These are phyloP conservation scores for Metschnikowia henanensis DNA, from an alignment of 805 yeast species.

Conservation along the genomic window DNA sequence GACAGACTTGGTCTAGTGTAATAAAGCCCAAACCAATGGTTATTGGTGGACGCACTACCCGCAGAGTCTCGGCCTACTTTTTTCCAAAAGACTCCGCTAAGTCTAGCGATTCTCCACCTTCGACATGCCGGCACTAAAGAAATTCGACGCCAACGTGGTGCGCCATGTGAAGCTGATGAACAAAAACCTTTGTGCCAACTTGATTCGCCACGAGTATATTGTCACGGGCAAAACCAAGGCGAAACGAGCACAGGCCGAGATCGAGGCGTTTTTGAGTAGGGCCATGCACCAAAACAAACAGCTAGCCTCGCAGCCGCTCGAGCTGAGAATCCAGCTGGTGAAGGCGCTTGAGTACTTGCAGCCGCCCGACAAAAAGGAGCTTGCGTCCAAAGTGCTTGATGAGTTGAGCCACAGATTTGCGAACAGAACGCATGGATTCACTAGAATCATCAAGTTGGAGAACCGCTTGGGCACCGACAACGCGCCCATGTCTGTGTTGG, in stretches of 20 bases:
- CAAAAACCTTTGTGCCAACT: constrained; percentile 43
- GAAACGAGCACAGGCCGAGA: constrained; percentile 42
- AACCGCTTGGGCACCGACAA: constrained; percentile 81
- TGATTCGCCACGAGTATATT: constrained; percentile 44
- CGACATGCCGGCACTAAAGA: constrained; percentile 42
- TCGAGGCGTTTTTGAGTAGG: constrained; percentile 37
- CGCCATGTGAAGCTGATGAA: constrained; percentile 45
- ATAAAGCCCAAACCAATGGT: too few relatives aligned
- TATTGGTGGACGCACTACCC: too few relatives aligned
- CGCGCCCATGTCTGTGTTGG: constrained; percentile 87
- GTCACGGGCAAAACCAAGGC: constrained; percentile 46
- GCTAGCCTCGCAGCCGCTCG: constrained; percentile 16
- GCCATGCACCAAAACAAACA: constrained; percentile 29
- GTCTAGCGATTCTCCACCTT: too few relatives aligned
- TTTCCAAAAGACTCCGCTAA: too few relatives aligned
- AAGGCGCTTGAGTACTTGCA: constrained; percentile 26
- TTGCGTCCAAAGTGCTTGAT: constrained; percentile 57
- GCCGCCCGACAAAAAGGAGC: constrained; percentile 27
- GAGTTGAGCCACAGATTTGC: constrained; percentile 66
- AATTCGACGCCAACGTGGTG: constrained; percentile 42
- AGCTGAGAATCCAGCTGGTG: constrained; percentile 16
- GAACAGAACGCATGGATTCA: constrained; percentile 74
- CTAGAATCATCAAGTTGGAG: constrained; percentile 81
- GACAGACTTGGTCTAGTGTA: too few relatives aligned
- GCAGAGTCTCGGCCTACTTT: too few relatives aligned